Evolutionary conservation across 2,329 filamentous ascomycete species (phyloP).

Genomic region (Claviceps sp.): DNA sequence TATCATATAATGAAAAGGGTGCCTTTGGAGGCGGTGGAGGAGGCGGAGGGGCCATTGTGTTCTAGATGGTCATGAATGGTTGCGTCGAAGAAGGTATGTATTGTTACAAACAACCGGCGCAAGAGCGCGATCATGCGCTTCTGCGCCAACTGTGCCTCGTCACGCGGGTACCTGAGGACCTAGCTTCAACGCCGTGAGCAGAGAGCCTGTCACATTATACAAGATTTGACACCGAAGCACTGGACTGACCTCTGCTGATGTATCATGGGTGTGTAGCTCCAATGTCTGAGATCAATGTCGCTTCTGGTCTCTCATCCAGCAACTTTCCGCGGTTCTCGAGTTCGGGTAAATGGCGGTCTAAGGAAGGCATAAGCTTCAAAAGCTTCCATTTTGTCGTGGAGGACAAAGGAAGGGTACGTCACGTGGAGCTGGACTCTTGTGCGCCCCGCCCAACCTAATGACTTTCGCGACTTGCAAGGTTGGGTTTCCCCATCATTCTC

Average conservation of each 20-base stretch:
- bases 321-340: not conserved
- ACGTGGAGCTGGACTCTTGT: not conserved
- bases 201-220: not conserved
- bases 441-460: not conserved
- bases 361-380: too few species aligned
- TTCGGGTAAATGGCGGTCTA: not conserved
- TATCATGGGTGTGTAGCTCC: not conserved
- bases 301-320: not conserved
- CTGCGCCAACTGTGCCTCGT: not conserved
- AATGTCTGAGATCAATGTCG: not conserved
- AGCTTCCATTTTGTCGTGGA: too few species aligned
- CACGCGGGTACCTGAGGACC: too few species aligned
- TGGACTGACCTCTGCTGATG: not conserved
- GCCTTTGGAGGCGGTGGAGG: conserved; percentile 28
- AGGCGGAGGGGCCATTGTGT: conserved; percentile 19
- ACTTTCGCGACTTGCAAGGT: not conserved
- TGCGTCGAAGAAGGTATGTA: not conserved
- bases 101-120: not conserved
- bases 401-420: not conserved
- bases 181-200: not conserved
- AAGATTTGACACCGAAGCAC: not conserved
- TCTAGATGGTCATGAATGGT: not conserved
- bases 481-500: not conserved
- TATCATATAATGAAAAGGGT: conserved; percentile 68
- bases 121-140: not conserved